These are phyloP conservation scores for Castanea sativa DNA, from an alignment of 306 rosid species.

Conservation along the genomic window DNA sequence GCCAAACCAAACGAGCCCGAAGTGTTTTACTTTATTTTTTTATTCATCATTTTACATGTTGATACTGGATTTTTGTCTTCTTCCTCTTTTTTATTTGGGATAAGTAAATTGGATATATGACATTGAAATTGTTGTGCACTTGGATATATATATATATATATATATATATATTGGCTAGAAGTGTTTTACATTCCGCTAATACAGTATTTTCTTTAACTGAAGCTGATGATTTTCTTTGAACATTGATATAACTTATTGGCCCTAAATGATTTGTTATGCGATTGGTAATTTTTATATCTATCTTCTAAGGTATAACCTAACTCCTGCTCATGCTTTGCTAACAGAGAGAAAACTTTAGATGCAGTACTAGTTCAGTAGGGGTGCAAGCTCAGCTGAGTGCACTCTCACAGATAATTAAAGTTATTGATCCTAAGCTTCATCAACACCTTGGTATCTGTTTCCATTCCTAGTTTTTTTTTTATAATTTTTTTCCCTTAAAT, in stretches of 20 bases:
- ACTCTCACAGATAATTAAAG: constrained; percentile 87
- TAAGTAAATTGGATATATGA: too few species aligned
- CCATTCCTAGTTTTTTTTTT: background rate
- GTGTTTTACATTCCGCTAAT: background rate
- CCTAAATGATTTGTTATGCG: background rate
- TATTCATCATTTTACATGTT: background rate
- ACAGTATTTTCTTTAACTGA: background rate
- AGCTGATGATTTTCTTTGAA: constrained; percentile 2
- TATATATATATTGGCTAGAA: background rate
- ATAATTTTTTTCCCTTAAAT: background rate
- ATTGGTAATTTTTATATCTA: constrained; percentile 11
- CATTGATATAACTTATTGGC: background rate
- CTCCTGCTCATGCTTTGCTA: constrained; percentile 29
- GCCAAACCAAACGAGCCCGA: too few species aligned
- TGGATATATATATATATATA: too few species aligned
- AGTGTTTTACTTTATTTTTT: background rate
- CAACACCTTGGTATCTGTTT: constrained; percentile 78
- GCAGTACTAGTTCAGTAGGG: constrained; percentile 72
- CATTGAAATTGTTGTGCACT: background rate
- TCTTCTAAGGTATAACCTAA: constrained; percentile 26
- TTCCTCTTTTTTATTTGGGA: too few species aligned
- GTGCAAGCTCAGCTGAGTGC: constrained; percentile 89
- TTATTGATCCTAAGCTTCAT: constrained; percentile 90
- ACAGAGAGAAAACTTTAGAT: constrained; percentile 90
- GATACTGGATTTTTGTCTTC: background rate